Evolutionary conservation across 2,329 filamentous ascomycete genomes (phyloP).

Genomic region (Pseudocercospora fijiensis): DNA sequence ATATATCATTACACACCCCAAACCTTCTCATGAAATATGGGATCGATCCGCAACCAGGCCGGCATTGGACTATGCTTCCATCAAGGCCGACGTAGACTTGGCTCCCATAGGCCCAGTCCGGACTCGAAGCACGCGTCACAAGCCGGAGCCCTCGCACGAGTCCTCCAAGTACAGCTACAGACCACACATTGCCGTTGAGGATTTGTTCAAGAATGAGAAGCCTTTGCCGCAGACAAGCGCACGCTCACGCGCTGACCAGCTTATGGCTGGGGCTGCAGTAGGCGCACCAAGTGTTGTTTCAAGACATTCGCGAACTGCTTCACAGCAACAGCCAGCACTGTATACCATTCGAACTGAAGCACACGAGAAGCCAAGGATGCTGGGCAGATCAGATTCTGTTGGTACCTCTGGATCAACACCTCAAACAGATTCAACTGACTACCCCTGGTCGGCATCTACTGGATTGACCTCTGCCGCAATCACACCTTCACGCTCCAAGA

Average conservation of each 20-base stretch:
- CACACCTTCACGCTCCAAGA: conserved; percentile 45
- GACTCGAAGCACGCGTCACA: conserved; percentile 17
- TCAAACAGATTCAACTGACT: conserved; percentile 44
- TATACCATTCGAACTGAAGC: conserved; percentile 35
- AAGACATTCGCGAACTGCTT: conserved; percentile 27
- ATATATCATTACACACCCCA: conserved; percentile 43
- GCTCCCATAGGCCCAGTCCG: conserved; percentile 10
- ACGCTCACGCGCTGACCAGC: conserved; percentile 31
- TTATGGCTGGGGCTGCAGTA: conserved; percentile 26
- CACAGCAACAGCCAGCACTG: conserved; percentile 14
- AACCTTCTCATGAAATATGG: conserved; percentile 38
- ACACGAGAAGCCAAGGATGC: conserved; percentile 33
- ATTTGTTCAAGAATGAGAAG: conserved; percentile 26
- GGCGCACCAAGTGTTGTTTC: neutral
- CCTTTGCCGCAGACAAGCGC: conserved; percentile 21
- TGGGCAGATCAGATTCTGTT: conserved; percentile 29
- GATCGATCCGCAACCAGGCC: conserved; percentile 36
- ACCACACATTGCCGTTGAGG: conserved; percentile 21
- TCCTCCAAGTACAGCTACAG: conserved; percentile 24
- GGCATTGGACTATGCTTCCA: conserved; percentile 38
- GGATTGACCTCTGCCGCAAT: conserved; percentile 45
- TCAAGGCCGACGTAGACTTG: conserved; percentile 26
- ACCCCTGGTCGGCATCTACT: conserved; percentile 43
- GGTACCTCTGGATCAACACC: conserved; percentile 43
- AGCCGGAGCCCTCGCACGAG: conserved; percentile 12